phyloP scores from a whole-genome alignment of 1,139 yeast genomes.

The Kazachstania sp. region DNA sequence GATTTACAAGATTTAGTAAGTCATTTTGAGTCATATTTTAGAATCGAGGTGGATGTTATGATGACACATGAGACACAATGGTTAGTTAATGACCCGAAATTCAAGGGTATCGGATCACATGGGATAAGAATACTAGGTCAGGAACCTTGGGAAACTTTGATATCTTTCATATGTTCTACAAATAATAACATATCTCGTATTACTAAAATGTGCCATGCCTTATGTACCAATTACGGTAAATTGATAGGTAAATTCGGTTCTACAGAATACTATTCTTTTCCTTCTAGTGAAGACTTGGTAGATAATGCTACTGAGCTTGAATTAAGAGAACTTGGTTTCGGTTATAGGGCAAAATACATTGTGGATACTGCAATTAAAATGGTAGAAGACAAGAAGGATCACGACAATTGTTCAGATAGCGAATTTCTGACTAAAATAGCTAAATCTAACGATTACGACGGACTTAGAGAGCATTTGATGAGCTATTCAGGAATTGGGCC shows the following conservation, averaged over 20 bases:
- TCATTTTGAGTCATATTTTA: conserved; percentile 61
- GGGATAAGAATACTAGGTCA: conserved; percentile 84
- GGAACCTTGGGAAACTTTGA: conserved; percentile 93
- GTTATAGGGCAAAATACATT: conserved; percentile 87
- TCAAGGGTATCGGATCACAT: conserved; percentile 31
- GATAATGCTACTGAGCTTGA: conserved; percentile 34
- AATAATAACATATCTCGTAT: conserved; percentile 92
- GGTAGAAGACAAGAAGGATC: conserved; percentile 24
- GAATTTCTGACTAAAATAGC: conserved; percentile 15
- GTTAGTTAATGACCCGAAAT: conserved; percentile 47
- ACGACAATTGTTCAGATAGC: conserved; percentile 23
- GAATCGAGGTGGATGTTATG: conserved; percentile 47
- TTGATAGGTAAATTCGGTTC: conserved; percentile 50
- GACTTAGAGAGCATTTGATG: conserved; percentile 56
- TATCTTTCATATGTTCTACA: conserved; percentile 90
- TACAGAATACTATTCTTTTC: conserved; percentile 61
- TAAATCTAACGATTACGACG: conserved; percentile 24
- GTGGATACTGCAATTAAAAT: conserved; percentile 61
- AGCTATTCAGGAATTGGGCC: conserved; percentile 90
- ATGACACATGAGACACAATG: conserved; percentile 50
- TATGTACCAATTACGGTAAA: conserved; percentile 67
- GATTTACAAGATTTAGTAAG: conserved; percentile 13
- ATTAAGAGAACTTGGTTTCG: conserved; percentile 56
- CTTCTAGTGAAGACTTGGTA: conserved; percentile 48
- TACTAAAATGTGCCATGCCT: conserved; percentile 81